Conservation (phyloP, 805 yeast genomes). For the Candida krabiensis region DNA sequence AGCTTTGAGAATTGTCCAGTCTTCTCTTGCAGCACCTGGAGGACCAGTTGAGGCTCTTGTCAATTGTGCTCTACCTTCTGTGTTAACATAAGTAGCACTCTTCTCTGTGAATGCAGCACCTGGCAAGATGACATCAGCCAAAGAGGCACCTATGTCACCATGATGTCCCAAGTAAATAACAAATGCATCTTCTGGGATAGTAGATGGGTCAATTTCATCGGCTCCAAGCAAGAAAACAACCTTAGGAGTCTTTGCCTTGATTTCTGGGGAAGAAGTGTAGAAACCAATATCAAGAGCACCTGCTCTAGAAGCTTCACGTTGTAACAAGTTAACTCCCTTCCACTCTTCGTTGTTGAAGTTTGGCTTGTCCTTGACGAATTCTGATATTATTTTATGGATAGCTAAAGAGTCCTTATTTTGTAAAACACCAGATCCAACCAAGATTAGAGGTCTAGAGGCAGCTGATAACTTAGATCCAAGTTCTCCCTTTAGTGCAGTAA, state of each 20-base stretch:
- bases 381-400: conserved; percentile 57
- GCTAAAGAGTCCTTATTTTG: conserved; percentile 66
- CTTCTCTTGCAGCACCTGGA: conserved; percentile 89
- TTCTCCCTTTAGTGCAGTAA: conserved; percentile 61
- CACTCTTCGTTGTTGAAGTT: conserved; percentile 70
- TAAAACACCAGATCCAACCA: conserved; percentile 77
- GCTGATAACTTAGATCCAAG: conserved; percentile 64
- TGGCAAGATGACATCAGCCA: conserved; percentile 84
- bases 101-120: conserved; percentile 90
- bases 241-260: conserved; percentile 57
- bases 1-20: conserved; percentile 86
- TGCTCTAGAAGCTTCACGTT: conserved; percentile 83
- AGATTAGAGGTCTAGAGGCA: conserved; percentile 75
- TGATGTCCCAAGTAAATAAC: conserved; percentile 91
- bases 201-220: conserved; percentile 68
- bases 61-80: conserved; percentile 85
- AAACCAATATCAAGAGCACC: conserved; percentile 88
- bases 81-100: conserved; percentile 79
- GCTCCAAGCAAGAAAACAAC: conserved; percentile 81
- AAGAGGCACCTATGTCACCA: conserved; percentile 86
- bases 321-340: conserved; percentile 81
- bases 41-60: conserved; percentile 86
- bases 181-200: conserved; percentile 80
- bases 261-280: conserved; percentile 48
- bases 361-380: conserved; percentile 53